Conservation (phyloP, 2,329 filamentous ascomycete species). For the Exophiala alcalophila region DNA sequence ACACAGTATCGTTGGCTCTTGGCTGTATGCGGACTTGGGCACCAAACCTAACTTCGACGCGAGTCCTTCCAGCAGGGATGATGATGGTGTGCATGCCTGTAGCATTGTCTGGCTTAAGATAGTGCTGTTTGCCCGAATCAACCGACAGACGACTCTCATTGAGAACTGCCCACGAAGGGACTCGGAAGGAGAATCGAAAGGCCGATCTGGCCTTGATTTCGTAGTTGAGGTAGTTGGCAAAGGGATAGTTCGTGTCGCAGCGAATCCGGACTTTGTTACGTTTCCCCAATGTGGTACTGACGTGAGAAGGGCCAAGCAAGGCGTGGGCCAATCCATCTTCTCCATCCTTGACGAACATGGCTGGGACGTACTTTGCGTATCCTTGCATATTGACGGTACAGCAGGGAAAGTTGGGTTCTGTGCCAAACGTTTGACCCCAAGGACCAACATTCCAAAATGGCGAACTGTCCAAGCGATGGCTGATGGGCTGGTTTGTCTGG, state of each 20-base stretch:
- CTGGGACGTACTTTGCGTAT: constrained; percentile 54
- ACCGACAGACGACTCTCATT: constrained; percentile 30
- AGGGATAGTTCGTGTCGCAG: constrained; percentile 53
- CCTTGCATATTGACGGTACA: constrained; percentile 61
- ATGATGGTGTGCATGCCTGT: constrained; percentile 41
- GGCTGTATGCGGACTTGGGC: constrained; percentile 35
- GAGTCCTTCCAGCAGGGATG: constrained; percentile 36
- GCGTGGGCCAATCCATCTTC: constrained; percentile 50
- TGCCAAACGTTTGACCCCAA: constrained; percentile 49
- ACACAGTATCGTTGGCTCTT: constrained; percentile 44
- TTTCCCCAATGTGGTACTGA: constrained; percentile 40
- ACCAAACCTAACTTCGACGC: constrained; percentile 36
- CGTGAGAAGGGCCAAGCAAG: constrained; percentile 48
- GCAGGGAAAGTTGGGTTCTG: constrained; percentile 53
- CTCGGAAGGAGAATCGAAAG: constrained; percentile 47
- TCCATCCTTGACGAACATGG: constrained; percentile 46
- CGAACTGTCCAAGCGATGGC: constrained; percentile 41
- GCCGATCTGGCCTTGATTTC: constrained; percentile 36
- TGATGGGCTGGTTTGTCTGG: constrained; percentile 54
- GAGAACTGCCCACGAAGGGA: constrained; percentile 45
- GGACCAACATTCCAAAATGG: constrained; percentile 52
- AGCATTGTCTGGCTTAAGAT: constrained; percentile 34
- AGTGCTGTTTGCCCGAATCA: constrained; percentile 22
- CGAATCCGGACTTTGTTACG: constrained; percentile 41
- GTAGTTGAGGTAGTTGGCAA: constrained; percentile 42